A percentile compares a stretch with the other conserved stretches of the same genome.
Conservation (phyloP, 1,284 basidiomycete genomes). For the Malassezia sympodialis region DNA sequence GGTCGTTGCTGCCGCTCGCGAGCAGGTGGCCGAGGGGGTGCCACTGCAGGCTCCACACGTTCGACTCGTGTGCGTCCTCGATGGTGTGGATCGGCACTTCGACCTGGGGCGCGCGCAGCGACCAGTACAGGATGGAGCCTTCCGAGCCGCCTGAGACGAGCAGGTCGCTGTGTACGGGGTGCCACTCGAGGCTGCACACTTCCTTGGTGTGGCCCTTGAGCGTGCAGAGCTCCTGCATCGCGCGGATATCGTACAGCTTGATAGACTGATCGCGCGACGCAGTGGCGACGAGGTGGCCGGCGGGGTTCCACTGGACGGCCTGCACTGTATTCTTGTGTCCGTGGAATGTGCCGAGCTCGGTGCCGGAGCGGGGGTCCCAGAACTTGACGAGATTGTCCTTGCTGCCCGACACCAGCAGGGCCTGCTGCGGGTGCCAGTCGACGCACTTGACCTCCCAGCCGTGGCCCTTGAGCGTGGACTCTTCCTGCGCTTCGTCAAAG, state of each 20-base stretch:
- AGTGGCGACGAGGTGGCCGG: conserved; percentile 78
- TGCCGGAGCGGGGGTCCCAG: conserved; percentile 68
- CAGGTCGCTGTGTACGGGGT: conserved; percentile 75
- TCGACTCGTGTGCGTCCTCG: conserved; percentile 87
- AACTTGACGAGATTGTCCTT: conserved; percentile 99
- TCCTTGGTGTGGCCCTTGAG: conserved; percentile 93
- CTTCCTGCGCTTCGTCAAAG: conserved; percentile 80
- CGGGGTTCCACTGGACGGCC: conserved; percentile 75
- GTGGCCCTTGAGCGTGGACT: conserved; percentile 77
- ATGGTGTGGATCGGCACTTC: conserved; percentile 64
- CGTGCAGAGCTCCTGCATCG: conserved; percentile 84
- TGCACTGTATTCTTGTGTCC: conserved; percentile 96
- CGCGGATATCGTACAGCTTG: conserved; percentile 92
- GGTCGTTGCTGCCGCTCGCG: conserved; percentile 84
- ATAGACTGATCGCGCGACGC: conserved; percentile 87
- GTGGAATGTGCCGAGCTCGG: conserved; percentile 52
- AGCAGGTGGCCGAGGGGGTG: conserved; percentile 92
- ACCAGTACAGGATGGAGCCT: conserved; percentile 86
- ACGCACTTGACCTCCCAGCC: conserved; percentile 98
- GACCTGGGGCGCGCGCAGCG: conserved; percentile 51
- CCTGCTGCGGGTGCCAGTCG: conserved; percentile 95
- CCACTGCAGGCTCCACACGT: conserved; percentile 88
- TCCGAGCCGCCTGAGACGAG: conserved; percentile 88
- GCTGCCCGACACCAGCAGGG: conserved; percentile 75
- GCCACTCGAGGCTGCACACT: conserved; percentile 92